Base-by-base conservation (phyloP, 169 alveolate genomes). In the Plasmodium coatneyi region DNA sequence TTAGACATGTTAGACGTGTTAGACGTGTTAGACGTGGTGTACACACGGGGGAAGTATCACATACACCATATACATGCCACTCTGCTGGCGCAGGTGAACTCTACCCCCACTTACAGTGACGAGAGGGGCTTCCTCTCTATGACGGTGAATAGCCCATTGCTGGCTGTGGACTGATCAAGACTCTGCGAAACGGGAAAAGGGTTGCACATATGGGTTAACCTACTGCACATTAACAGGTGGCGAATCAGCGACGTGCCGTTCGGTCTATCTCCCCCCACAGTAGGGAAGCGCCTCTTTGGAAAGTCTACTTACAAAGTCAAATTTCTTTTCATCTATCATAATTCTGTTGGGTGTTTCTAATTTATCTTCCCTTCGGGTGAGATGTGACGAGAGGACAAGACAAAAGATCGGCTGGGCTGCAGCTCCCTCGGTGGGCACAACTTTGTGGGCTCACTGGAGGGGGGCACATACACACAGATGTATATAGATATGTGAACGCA, bases 71-170 rank as follows among this genome's bases (percentile, higher is more conserved):
- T 39, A 39, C 32, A 28, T 19, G 82, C 74, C 28, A 6, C 28
- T 60, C 43, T n/a, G 22, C 36, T 36, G 9, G 30, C 43, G 71
- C 22, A 25, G 36, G 25, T 16, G 25, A 34, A 80, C 39, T 22
- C 32, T 9, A 0, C 28, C 34, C 52, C 30, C 22, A 86, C 84
- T 86, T 86, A 86, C 93, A 86, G 43, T n/a, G 93, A 86, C 54
- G 93, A 72, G 25, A 86, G 80, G 6, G 93, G 93, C 19, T 86
- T 86, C 46, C 93, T 36, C 70, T 86, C 93, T 86, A 86, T 86
- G 34, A 86, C 83, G 84, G 93, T 86, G 80, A 86, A 86, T 22
- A 86, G 28, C 66, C 93, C 93, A 76, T 86, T 86, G 80, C 93
- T 86, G 28, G 49, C 54, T 16, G 80, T 78, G 60, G 93, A 86